phyloP scores from a whole-genome alignment of 1,284 basidiomycete species.

The Coriolopsis trogii region DNA sequence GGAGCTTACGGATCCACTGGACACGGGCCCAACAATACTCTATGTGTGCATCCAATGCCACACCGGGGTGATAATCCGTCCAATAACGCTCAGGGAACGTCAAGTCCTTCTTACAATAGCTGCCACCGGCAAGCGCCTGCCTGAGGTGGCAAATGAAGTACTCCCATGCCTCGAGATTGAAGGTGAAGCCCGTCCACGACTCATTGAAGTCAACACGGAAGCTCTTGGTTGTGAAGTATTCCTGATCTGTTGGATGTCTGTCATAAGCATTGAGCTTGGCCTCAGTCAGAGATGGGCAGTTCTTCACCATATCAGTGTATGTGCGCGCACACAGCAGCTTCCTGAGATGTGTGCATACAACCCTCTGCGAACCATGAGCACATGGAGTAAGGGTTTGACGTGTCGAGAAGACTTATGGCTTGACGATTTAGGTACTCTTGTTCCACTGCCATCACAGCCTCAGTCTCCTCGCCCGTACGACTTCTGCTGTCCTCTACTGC shows the following conservation, averaged over 20 bases:
- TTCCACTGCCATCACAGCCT: not conserved
- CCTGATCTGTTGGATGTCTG: not conserved
- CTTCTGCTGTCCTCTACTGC: not conserved
- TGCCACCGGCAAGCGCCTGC: not conserved
- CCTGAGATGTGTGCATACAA: not conserved
- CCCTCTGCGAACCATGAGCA: not conserved
- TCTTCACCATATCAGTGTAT: not conserved
- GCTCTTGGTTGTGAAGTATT: not conserved
- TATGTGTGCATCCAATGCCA: not conserved
- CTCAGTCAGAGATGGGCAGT: not conserved
- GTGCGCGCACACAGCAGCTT: not conserved
- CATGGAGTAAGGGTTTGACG: too few relatives aligned
- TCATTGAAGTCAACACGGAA: not conserved
- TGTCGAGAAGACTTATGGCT: too few relatives aligned
- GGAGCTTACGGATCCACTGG: not conserved
- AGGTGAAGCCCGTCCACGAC: not conserved
- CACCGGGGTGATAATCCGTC: not conserved
- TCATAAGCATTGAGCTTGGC: not conserved
- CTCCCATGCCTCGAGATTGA: not conserved
- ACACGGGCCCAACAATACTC: not conserved
- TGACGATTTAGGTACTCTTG: not conserved
- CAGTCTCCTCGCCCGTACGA: not conserved
- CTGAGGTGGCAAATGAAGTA: not conserved
- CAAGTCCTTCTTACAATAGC: not conserved
- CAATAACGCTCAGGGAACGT: not conserved